Evolutionary conservation across 495 filamentous ascomycete genomes (phyloP), one percentile per base, ranked within the genome.

Genomic region (Neurospora sp.): DNA sequence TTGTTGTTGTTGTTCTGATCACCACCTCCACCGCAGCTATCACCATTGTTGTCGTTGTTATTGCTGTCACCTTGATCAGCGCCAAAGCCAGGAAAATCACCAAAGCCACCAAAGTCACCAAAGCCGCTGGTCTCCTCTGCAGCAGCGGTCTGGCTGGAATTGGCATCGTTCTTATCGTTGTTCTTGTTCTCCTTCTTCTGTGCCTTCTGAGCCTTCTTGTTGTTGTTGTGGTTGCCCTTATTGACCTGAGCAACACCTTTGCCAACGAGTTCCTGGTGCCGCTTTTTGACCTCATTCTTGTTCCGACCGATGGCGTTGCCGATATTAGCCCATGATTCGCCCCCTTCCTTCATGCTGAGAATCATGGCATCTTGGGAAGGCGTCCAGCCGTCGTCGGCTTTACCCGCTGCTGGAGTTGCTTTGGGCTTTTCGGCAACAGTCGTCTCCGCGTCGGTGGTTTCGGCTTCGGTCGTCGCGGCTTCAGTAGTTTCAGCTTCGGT

Each of bases 291-390:
- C 17, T 75, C 75, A 1, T 74, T 74, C 72, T 73, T 76, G 69
- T 65, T 12, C 8, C 70, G 70, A 0, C 69, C 40, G 14, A 75
- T 35, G 3, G 69, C 69, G 16, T 75, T 73, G 65, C 73, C 73
- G 37, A 80, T 79, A 12, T 72, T 69, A 6, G 70, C 69, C 75
- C 75, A 76, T 5, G 59, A 44, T 44, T 76, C 70, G 37, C 74
- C 74, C 1, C 59, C 72, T 22, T 59, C 61, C 70, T 80, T 81
- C 77, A 81, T 77, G 14, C 68, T 35, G 40, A 65, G 75, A 70
- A 81, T 73, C 9, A 75, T 76, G 1, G 69, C 38, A 40, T 80
- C 78, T 68, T 78, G 45, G 8, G 73, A 71, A 27, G 69, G 27
- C 39, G 73, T 71, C 73, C 73, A 74, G 27, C 10, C 22, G n/a